Conservation (phyloP, 768 basidiomycete genomes). For the Bullera alba region DNA sequence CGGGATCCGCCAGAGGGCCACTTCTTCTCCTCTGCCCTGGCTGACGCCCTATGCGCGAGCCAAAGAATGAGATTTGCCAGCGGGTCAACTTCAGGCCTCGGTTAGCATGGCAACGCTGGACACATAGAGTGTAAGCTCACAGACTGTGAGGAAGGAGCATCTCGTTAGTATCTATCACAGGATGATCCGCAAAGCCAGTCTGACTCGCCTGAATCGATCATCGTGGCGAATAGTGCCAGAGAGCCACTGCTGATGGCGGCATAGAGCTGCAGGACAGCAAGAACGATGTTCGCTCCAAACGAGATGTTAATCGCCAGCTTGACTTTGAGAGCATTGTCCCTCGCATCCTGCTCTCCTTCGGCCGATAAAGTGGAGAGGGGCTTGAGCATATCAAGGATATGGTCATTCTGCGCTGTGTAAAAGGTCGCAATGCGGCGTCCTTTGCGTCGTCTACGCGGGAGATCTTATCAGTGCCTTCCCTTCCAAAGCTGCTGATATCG, state of each 20-base stretch:
- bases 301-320: slow-evolving; percentile 82
- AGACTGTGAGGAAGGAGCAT: neutral
- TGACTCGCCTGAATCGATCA: slow-evolving; percentile 63
- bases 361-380: slow-evolving; percentile 82
- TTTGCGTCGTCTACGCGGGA: slow-evolving; percentile 22
- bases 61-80: slow-evolving; percentile 47
- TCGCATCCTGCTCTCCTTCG: slow-evolving; percentile 67
- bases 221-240: slow-evolving; percentile 79
- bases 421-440: slow-evolving; percentile 42
- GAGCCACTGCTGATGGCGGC: slow-evolving; percentile 79
- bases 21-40: slow-evolving; percentile 64
- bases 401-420: slow-evolving; percentile 47
- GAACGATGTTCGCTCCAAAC: slow-evolving; percentile 64
- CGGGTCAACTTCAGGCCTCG: slow-evolving; percentile 38
- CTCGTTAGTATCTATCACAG: neutral
- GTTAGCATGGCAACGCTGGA: neutral
- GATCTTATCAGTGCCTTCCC: neutral
- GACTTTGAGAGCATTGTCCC: slow-evolving; percentile 65
- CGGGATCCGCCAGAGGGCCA: slow-evolving; percentile 92
- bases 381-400: slow-evolving; percentile 80
- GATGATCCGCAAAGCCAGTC: neutral
- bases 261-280: slow-evolving; percentile 61
- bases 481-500: no score
- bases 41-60: slow-evolving; percentile 72
- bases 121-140: neutral